Conservation (phyloP, 805 yeast species). For the Ogataea thermomethanolica region DNA sequence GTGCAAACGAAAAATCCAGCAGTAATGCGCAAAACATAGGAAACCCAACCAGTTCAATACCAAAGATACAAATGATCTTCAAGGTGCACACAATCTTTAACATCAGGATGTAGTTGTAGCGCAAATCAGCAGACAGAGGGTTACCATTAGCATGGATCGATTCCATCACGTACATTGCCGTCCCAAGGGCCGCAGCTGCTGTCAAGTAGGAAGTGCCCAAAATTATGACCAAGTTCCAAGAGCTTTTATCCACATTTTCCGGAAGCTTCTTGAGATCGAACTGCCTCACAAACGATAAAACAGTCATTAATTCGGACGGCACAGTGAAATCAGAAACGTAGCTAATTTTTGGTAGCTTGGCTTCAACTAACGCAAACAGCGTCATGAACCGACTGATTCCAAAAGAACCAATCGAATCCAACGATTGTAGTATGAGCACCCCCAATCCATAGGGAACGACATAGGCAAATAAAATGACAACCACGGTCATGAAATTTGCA, state of each 20-base stretch:
- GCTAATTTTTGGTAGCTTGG: too few relatives aligned
- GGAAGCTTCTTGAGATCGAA: slow-evolving; percentile 10
- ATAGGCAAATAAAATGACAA: too few relatives aligned
- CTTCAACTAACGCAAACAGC: too few relatives aligned
- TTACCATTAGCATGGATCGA: slow-evolving; percentile 32
- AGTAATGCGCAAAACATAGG: slow-evolving; percentile 84
- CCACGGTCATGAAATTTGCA: too few relatives aligned
- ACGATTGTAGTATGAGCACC: too few relatives aligned
- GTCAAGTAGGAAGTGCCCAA: slow-evolving; percentile 19
- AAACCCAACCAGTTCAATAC: slow-evolving; percentile 77
- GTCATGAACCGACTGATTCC: too few relatives aligned
- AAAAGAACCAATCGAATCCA: too few relatives aligned
- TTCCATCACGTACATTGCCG: slow-evolving; percentile 27
- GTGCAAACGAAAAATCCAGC: slow-evolving; percentile 64
- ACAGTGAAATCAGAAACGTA: too few relatives aligned
- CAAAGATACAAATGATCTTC: slow-evolving; percentile 72
- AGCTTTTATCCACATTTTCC: slow-evolving; percentile 14
- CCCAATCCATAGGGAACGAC: too few relatives aligned
- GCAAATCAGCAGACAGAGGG: slow-evolving; percentile 48
- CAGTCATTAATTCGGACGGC: too few relatives aligned
- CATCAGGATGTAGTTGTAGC: slow-evolving; percentile 49
- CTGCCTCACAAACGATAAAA: too few relatives aligned
- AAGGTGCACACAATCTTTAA: slow-evolving; percentile 58
- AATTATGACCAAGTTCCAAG: slow-evolving; percentile 5
- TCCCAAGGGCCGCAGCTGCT: slow-evolving; percentile 7